Base-by-base conservation (phyloP, 139 green algal species). In the Haematococcus lacustris region DNA sequence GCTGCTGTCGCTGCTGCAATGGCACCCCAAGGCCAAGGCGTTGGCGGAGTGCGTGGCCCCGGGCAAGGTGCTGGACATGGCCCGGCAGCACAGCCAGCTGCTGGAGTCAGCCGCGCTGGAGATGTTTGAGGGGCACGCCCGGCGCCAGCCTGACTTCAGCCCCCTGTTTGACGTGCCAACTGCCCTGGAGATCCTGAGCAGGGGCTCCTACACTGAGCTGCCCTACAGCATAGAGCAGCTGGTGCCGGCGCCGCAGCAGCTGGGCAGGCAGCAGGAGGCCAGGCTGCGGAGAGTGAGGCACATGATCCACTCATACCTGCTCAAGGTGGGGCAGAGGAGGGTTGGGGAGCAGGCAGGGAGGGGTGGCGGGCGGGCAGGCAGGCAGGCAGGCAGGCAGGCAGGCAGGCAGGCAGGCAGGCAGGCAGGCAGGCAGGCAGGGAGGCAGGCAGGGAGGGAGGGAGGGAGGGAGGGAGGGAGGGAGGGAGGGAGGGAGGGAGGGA, bases 91-190 rank as follows among this genome's bases (percentile, higher is more conserved):
- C 70, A 71, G 68, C 28, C 75, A 76, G 37, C 61, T 70, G 37
- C 59, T 81, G 51, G 41, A 80, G 34, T 30, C 62, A 6, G 51
- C 62, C 34, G 75, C 63, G 30, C 41, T 62, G 7, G 75, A 80
- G 35, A 38, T 80, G 37, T 71, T 38, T 47, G 59, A 41, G 30
- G 68, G 60, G 2, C 68, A 75, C 35, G 43, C 68, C 26, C 53
- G 38, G 1, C 43, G 60, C 26, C 51, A 65, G 34, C 38, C 37
- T 26, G 30, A 60, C 3, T 85, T 75, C 57, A 66, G 64, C 38
- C 77, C 77, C 41, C 79, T 78, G 68, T 77, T 68, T 59, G 79
- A 85, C 64, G 75, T 85, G 33, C 75, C 77, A 17, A 82, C 79
- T 39, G 79, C 79, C 7, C 32, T 80, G 34, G 79, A 85, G 43